phyloP scores from a whole-genome alignment of 1,139 yeast species.

The Chernovozyma sophiae-reginae region DNA sequence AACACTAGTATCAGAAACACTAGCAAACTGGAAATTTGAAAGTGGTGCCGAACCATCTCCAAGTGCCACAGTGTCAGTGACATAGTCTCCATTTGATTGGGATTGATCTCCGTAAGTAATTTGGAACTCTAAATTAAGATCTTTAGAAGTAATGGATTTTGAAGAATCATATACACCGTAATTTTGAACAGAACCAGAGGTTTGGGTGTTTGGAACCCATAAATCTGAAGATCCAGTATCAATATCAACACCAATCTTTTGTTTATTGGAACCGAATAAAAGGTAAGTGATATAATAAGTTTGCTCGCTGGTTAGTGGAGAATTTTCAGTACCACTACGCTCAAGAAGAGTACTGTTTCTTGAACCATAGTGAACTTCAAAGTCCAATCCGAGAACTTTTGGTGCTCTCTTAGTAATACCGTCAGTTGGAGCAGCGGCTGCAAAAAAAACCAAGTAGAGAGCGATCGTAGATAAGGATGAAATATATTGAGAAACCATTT shows the following conservation, averaged over 20 bases:
- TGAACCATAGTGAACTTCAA: conserved; percentile 2
- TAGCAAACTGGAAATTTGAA: conserved; percentile 39
- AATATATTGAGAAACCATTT: conserved; percentile 1
- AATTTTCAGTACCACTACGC: background rate
- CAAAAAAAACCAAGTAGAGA: background rate
- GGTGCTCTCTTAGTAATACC: conserved; percentile 7
- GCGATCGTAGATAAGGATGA: conserved; percentile 1
- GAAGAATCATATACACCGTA: conserved; percentile 8
- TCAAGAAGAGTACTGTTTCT: background rate
- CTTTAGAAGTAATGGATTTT: conserved; percentile 8
- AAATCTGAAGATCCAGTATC: conserved; percentile 33
- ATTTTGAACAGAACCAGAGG: conserved; percentile 1
- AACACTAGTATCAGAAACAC: conserved; percentile 29
- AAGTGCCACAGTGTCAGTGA: conserved; percentile 29
- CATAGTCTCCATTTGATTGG: conserved; percentile 46
- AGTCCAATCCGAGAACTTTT: conserved; percentile 7
- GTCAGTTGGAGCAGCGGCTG: conserved; percentile 4
- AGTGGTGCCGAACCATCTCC: conserved; percentile 26
- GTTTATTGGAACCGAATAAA: conserved; percentile 18
- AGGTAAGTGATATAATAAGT: conserved; percentile 2
- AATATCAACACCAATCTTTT: conserved; percentile 16
- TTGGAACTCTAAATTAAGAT: conserved; percentile 2
- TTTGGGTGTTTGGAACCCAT: conserved; percentile 16
- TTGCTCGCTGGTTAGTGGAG: conserved; percentile 1
- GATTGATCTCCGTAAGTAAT: conserved; percentile 11